Percentiles rank a stretch among this genome's conserved stretches.
These are phyloP conservation scores for Hibiscus trionum DNA, from an alignment of 345 rosid genomes.

Conservation along the genomic window DNA sequence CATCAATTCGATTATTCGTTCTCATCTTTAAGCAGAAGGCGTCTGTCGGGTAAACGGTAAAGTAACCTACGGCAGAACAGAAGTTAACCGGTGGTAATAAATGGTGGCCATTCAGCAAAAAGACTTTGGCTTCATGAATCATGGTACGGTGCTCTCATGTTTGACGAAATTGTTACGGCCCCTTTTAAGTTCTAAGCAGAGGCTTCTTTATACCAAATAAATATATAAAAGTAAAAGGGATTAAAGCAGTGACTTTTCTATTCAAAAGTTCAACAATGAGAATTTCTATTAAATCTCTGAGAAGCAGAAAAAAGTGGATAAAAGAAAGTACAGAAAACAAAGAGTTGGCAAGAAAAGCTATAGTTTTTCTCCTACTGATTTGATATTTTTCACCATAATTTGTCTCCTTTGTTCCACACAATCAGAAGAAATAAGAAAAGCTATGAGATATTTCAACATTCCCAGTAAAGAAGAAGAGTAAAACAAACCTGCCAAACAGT, in stretches of 20 bases:
- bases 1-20: neutral
- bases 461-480: neutral
- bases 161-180: neutral
- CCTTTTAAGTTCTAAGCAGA: neutral
- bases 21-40: neutral
- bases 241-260: neutral
- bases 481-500: conserved; percentile 49
- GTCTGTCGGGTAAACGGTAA: neutral
- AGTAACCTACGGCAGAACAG: neutral
- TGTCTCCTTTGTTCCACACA: neutral
- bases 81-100: neutral
- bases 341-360: neutral
- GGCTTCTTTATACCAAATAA: neutral
- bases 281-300: neutral
- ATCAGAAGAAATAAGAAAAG: neutral
- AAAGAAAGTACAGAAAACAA: neutral
- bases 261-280: neutral
- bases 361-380: neutral
- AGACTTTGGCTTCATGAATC: neutral
- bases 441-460: neutral
- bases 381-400: neutral
- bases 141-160: neutral
- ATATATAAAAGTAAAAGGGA: neutral
- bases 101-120: neutral
- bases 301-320: neutral